Base-by-base conservation (phyloP, 2,329 filamentous ascomycete genomes). In the Coniochaeta sp. region DNA sequence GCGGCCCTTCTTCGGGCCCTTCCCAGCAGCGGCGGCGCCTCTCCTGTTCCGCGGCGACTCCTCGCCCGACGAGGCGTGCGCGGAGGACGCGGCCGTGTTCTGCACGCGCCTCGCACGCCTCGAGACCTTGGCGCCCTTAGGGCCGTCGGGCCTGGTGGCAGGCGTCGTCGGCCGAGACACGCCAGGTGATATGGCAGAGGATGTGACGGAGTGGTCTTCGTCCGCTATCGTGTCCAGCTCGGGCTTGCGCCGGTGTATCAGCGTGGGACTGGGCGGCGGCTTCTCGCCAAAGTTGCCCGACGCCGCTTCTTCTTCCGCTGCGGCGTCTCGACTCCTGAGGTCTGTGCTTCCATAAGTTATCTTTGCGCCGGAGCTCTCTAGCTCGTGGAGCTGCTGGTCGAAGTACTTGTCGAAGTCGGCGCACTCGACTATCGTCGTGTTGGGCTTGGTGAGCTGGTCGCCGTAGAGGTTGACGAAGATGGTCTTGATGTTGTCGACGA, bases 401-500 rank as follows among this genome's bases (percentile, higher is more conserved):
- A 98, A 99, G 74, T 97, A 98, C 67, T 89, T 83, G 70, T 96
- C 91, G 71, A 99, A 99, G 57, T 85, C 83, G 58, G 80, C 72
- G 75, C 92, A 96, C 71, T 93, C 85, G 60, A 95, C 81, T 24
- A 90, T 80, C 59, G 89, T 91, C 12, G 87, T 90, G 71, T 93
- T 85, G 28, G 89, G 85, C 67, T 90, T 90, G 72, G 87, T 92
- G 59, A 99, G 79, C 73, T 96, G 89, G 61, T 95, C 89, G 66
- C 88, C 90, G 73, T 98, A 99, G 30, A 97, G 82, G 65, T 92
- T 90, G 65, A 95, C 83, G 71, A 98, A 99, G 36, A 99, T 87
- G 10, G 90, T 92, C 72, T 89, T 91, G 69, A 98, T 91, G 69
- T 98, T 96, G 70, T 97, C 93, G 66, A 99, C 86, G 55, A 99